Evolutionary conservation across 2,329 filamentous ascomycete species (phyloP).

Genomic region (Paracorniculantispora psalliotae): DNA sequence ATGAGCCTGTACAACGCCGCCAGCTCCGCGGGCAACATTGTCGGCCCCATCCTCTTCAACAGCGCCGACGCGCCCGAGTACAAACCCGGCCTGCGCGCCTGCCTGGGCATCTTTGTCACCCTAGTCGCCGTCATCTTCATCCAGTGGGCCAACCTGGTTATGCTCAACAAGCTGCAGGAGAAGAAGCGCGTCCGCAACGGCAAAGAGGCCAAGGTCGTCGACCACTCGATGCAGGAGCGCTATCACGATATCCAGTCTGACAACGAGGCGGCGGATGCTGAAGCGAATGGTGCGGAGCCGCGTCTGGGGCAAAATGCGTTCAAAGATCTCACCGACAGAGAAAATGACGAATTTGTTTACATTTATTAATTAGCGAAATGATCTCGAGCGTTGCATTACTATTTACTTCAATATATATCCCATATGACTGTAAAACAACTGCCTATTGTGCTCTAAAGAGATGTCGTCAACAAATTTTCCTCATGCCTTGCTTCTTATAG

Average conservation of each 20-base stretch:
- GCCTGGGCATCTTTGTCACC: slow-evolving; percentile 49
- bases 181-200: slow-evolving; percentile 51
- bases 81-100: slow-evolving; percentile 49
- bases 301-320: slow-evolving; percentile 46
- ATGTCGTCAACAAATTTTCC: background rate
- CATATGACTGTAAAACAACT: background rate
- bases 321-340: slow-evolving; percentile 57
- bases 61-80: slow-evolving; percentile 54
- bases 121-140: slow-evolving; percentile 48
- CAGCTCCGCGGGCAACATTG: slow-evolving; percentile 58
- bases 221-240: slow-evolving; percentile 54
- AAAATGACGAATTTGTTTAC: slow-evolving; percentile 66
- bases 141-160: slow-evolving; percentile 49
- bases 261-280: slow-evolving; percentile 24
- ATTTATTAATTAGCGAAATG: slow-evolving; percentile 46
- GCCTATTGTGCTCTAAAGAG: background rate
- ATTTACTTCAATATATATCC: background rate
- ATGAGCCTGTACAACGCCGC: slow-evolving; percentile 62
- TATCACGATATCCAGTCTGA: slow-evolving; percentile 31
- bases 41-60: slow-evolving; percentile 60
- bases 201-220: slow-evolving; percentile 54
- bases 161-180: slow-evolving; percentile 54
- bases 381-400: background rate
- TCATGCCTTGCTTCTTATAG: background rate
- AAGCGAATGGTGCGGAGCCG: slow-evolving; percentile 16